phyloP scores from a whole-genome alignment of 257 asterid genomes.

The Verbascum thapsus region DNA sequence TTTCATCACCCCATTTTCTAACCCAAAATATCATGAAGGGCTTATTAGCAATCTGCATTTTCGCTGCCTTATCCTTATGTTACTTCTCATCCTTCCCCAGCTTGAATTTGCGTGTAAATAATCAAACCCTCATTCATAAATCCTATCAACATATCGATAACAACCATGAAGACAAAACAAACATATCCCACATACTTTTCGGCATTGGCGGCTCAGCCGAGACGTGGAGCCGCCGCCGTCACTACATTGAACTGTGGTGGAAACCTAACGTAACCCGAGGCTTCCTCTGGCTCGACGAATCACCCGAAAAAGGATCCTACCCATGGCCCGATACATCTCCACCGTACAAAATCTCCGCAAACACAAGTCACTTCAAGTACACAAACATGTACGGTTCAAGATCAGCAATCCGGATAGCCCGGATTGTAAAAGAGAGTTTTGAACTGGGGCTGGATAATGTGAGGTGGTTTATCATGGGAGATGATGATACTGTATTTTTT shows the following conservation, averaged over 20 bases:
- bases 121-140: neutral
- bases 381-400: constrained; percentile 58
- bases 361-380: constrained; percentile 60
- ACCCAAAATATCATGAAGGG: constrained; percentile 46
- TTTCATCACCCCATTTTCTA: constrained; percentile 13
- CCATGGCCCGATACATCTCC: constrained; percentile 57
- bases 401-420: constrained; percentile 69
- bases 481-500: constrained; percentile 85
- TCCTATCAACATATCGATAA: constrained; percentile 8
- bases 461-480: constrained; percentile 96
- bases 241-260: constrained; percentile 85
- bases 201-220: constrained; percentile 84
- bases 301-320: constrained; percentile 25
- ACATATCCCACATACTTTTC: constrained; percentile 65
- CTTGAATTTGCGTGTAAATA: constrained; percentile 4
- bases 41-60: constrained; percentile 39
- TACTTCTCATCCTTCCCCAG: constrained; percentile 48
- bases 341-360: constrained; percentile 51
- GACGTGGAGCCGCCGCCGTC: constrained; percentile 72
- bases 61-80: constrained; percentile 41
- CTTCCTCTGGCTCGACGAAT: constrained; percentile 69
- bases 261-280: constrained; percentile 70
- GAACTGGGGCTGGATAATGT: constrained; percentile 49
- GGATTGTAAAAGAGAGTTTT: constrained; percentile 73
- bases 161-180: constrained; percentile 26